A percentile compares a stretch with the other conserved stretches of the same genome.
These are phyloP conservation scores for Calonectria multiphialidica DNA, from an alignment of 2,329 filamentous ascomycete species.

Conservation along the genomic window DNA sequence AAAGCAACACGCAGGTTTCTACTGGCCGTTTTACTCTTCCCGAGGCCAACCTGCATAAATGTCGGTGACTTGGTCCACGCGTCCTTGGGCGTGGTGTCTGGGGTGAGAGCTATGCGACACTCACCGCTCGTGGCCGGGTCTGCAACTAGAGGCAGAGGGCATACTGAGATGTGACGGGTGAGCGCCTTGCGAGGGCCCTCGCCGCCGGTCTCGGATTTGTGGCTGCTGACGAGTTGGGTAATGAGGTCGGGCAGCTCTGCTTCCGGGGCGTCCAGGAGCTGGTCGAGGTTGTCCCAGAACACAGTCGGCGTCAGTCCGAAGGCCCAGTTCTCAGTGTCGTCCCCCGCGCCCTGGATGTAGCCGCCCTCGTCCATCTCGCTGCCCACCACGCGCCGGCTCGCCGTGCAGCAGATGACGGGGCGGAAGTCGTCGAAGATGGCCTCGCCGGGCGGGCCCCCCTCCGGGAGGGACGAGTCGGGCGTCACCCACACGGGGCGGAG, in stretches of 20 bases:
- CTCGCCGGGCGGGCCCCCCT: conserved; percentile 42
- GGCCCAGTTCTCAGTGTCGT: conserved; percentile 96
- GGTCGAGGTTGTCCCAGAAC: conserved; percentile 80
- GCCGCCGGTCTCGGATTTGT: conserved; percentile 26
- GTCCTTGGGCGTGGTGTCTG: conserved; percentile 58
- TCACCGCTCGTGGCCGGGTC: conserved; percentile 23
- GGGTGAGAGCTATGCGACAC: conserved; percentile 58
- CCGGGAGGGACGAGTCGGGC: conserved; percentile 67
- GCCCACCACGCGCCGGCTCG: conserved; percentile 78
- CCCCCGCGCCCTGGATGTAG: conserved; percentile 94
- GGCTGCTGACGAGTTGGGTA: conserved; percentile 53
- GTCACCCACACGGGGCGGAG: conserved; percentile 86
- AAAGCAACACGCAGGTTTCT: conserved; percentile 84
- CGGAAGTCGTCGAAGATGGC: conserved; percentile 70
- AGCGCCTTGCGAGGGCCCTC: conserved; percentile 43
- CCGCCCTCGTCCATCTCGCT: conserved; percentile 72
- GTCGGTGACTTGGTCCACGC: conserved; percentile 52
- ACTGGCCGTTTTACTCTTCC: conserved; percentile 81
- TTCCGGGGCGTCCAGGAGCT: conserved; percentile 74
- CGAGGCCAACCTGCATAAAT: conserved; percentile 71
- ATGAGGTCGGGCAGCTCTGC: conserved; percentile 70
- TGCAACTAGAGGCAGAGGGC: conserved; percentile 45
- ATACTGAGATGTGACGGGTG: conserved; percentile 53
- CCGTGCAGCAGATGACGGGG: conserved; percentile 86
- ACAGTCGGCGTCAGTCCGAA: conserved; percentile 79